phyloP scores from a whole-genome alignment of 768 basidiomycete genomes.

The Phanerochaete sordida region DNA sequence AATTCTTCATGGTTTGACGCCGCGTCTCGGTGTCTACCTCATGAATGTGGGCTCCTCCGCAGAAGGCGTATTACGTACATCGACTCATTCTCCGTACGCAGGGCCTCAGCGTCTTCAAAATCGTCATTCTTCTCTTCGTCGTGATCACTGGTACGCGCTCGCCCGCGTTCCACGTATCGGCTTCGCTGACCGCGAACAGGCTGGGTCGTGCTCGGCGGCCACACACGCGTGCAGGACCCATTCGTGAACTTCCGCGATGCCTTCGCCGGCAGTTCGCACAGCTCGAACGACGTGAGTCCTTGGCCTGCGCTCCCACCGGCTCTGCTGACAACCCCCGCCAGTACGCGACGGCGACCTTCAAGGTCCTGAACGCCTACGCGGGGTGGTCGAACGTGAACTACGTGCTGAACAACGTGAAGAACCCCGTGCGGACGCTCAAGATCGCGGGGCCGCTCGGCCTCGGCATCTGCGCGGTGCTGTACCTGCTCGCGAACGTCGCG shows the following conservation, averaged over 20 bases:
- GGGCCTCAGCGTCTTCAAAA: constrained; percentile 52
- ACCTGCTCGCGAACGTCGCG: constrained; percentile 54
- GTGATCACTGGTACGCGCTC: constrained; percentile 41
- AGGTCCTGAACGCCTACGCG: constrained; percentile 44
- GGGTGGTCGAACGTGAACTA: constrained; percentile 60
- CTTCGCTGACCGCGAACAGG: constrained; percentile 28
- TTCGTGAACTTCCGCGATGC: constrained; percentile 53
- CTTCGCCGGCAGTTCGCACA: constrained; percentile 53
- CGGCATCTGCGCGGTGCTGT: constrained; percentile 48
- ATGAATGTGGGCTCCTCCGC: constrained; percentile 45
- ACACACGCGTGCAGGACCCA: constrained; percentile 54
- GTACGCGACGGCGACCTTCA: constrained; percentile 62
- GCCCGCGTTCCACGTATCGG: neutral
- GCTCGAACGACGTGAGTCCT: constrained; percentile 41
- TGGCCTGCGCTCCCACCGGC: neutral
- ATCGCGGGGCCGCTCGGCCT: constrained; percentile 59
- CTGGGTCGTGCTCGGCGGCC: constrained; percentile 57
- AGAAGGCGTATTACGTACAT: neutral
- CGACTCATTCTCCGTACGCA: constrained; percentile 17
- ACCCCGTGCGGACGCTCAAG: constrained; percentile 58
- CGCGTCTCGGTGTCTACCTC: constrained; percentile 42
- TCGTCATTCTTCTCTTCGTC: constrained; percentile 49
- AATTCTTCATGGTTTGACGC: constrained; percentile 48
- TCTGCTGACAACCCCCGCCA: constrained; percentile 18
- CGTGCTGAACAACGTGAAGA: constrained; percentile 57